Evolutionary conservation across 805 yeast species (phyloP), one percentile per base, ranked within the genome.

Genomic region (Candida xyloterini): DNA sequence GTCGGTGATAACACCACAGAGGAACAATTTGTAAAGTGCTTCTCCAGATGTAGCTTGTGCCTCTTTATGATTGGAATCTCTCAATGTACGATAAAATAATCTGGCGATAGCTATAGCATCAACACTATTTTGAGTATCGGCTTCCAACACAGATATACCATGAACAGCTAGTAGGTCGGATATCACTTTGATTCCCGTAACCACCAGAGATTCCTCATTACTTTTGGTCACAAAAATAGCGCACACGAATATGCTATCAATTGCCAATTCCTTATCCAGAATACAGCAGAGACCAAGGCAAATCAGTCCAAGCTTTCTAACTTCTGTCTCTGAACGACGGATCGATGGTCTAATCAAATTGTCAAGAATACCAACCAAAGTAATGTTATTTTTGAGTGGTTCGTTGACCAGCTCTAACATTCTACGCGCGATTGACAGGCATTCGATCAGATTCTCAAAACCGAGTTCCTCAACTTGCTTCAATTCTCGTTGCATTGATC

Each of bases 11-110:
- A 85, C 73, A 48, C 84, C 95, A 11, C 91, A 84, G 38, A 93
- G 67, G 51, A 81, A 78, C 35, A 91, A 65, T 63, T 91, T 90
- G 53, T 90, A 85, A 18, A 90, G 65, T 0, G 95, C 95, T 54
- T 87, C 95, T 0, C 91, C 95, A 8, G 91, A 84, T 1, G 79
- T 70, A 0, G 91, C 80, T 57, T 87, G 96, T 14, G 88, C 71
- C 20, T 73, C 74, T 1, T 85, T 85, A 49, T 75, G 66, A 4
- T 73, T 73, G 42, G 66, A 67, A 47, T 73, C 73, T 53, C 77
- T 74, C 49, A 85, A 65, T 1, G 82, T 74, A 56, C 79, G 76
- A 64, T 80, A 83, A 46, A 84, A 81, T 21, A 86, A 65, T 55
- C 81, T 77, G 44, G 85, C 86, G 41, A 84, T 65, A 0, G 84